Evolutionary conservation across 2,329 filamentous ascomycete genomes (phyloP).

Genomic region (Neopestalotiopsis rosae): DNA sequence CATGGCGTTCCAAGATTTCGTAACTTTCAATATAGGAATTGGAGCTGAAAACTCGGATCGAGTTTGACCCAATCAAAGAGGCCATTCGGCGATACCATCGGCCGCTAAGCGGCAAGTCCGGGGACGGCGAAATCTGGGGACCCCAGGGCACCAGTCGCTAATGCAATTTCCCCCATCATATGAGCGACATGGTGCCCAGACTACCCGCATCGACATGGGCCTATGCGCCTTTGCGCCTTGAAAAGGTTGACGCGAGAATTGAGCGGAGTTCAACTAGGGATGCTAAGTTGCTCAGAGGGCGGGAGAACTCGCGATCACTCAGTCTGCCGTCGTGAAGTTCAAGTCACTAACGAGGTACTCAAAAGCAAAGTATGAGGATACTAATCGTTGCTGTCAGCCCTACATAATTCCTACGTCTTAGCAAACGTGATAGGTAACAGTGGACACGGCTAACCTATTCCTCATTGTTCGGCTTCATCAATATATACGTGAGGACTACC

Average conservation of each 20-base stretch:
- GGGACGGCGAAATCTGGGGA: constrained; percentile 4
- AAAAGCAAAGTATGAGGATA: too few species aligned
- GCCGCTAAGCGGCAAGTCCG: neutral
- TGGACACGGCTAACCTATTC: too few species aligned
- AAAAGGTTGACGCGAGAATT: neutral
- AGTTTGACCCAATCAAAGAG: constrained; percentile 9
- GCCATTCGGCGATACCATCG: neutral
- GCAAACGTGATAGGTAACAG: too few species aligned
- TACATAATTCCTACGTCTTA: too few species aligned
- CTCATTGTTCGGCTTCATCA: too few species aligned
- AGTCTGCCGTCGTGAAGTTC: too few species aligned
- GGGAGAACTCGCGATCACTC: too few species aligned
- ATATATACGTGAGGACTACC: too few species aligned
- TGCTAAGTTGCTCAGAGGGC: neutral
- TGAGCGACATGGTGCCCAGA: neutral
- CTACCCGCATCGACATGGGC: neutral
- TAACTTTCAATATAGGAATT: neutral
- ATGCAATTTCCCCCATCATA: neutral
- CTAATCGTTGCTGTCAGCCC: too few species aligned
- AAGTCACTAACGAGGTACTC: too few species aligned
- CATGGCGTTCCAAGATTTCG: neutral
- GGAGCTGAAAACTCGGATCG: constrained; percentile 10
- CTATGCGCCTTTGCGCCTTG: neutral
- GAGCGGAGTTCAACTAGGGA: neutral
- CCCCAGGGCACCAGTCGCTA: neutral